Evolutionary conservation across 2,329 filamentous ascomycete species (phyloP).

Genomic region (Pseudogymnoascus sp.): DNA sequence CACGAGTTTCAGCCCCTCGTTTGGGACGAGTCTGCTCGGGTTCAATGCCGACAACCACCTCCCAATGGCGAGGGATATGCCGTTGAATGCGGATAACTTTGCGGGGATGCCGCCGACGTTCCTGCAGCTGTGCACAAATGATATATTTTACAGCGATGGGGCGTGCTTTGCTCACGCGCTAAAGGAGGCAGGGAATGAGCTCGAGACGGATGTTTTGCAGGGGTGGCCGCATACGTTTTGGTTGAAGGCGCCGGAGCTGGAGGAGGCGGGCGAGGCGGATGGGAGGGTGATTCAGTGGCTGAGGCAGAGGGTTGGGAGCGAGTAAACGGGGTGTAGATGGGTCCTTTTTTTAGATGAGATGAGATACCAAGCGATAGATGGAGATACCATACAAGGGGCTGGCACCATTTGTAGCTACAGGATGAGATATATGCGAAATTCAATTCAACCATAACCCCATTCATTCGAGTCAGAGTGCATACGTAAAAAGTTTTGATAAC

Average conservation of each 20-base stretch:
- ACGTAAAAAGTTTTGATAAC: neutral
- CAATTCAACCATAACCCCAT: neutral
- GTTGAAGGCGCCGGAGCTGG: conserved; percentile 37
- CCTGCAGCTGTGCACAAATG: conserved; percentile 43
- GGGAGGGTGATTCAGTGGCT: conserved; percentile 34
- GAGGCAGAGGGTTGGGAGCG: conserved; percentile 30
- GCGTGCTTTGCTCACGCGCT: conserved; percentile 40
- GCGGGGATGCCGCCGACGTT: conserved; percentile 33
- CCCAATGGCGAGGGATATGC: conserved; percentile 31
- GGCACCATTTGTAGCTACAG: neutral
- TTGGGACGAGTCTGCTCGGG: conserved; percentile 29
- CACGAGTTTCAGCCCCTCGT: conserved; percentile 31
- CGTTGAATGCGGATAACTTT: conserved; percentile 30
- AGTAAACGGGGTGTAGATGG: neutral
- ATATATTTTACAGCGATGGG: conserved; percentile 43
- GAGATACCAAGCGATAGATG: neutral
- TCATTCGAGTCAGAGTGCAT: neutral
- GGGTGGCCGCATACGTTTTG: conserved; percentile 47
- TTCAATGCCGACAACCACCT: conserved; percentile 28
- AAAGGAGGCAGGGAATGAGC: conserved; percentile 31
- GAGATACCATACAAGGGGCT: neutral
- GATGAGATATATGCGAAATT: neutral
- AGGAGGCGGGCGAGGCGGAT: conserved; percentile 34
- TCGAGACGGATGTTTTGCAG: conserved; percentile 34
- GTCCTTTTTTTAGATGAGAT: neutral